Evolutionary conservation across 2,329 filamentous ascomycete species (phyloP).

Genomic region (Periglandula ipomoeae): DNA sequence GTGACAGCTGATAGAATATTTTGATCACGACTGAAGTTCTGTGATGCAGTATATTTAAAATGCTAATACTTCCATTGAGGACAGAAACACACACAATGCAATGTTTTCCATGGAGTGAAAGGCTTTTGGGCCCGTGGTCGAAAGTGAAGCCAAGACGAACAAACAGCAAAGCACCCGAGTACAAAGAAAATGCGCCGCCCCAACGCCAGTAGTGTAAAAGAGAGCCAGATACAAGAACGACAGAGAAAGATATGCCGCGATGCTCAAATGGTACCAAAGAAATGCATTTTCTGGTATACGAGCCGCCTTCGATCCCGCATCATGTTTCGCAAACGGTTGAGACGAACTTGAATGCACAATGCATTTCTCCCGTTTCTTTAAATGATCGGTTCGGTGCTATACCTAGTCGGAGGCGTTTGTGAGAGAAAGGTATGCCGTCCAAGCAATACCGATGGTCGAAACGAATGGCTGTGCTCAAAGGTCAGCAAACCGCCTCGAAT

Average conservation of each 20-base stretch:
- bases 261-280: too few species aligned
- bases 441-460: constrained; percentile 89
- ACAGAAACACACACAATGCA: too few species aligned
- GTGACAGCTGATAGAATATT: too few species aligned
- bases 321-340: too few species aligned
- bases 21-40: background rate
- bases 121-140: too few species aligned
- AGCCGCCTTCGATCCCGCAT: too few species aligned
- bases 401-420: constrained; percentile 74
- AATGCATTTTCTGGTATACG: too few species aligned
- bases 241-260: background rate
- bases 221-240: background rate
- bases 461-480: constrained; percentile 68
- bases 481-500: background rate
- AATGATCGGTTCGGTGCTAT: too few species aligned
- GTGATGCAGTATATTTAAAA: background rate
- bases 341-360: too few species aligned
- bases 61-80: background rate
- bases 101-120: too few species aligned
- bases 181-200: background rate
- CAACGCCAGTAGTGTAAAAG: constrained; percentile 10
- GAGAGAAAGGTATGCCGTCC: constrained; percentile 93
- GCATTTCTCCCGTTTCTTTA: too few species aligned
- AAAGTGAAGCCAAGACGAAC: background rate
- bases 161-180: background rate